These are phyloP conservation scores for Phytophthora litchii DNA, from an alignment of 352 stramenopile genomes.

Conservation along the genomic window DNA sequence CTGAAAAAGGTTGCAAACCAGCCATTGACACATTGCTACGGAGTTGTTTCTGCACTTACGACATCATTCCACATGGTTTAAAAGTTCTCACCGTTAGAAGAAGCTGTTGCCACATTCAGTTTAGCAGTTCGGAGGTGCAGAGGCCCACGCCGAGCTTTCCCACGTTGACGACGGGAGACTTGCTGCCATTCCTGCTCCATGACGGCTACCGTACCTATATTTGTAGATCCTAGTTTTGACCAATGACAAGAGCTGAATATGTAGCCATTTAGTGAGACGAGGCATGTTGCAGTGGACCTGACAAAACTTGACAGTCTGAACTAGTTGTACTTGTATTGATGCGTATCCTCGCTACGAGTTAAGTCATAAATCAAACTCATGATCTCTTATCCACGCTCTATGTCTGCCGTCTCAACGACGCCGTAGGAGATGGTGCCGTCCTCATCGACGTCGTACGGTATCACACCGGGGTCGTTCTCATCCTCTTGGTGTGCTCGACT, in stretches of 20 bases:
- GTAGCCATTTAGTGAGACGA: conserved; percentile 14
- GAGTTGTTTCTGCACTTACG: neutral
- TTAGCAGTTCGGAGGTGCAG: neutral
- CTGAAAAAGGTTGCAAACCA: conserved; percentile 9
- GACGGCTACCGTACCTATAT: neutral
- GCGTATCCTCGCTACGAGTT: neutral
- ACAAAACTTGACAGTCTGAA: too few relatives aligned
- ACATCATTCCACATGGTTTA: neutral
- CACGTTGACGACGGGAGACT: conserved; percentile 26
- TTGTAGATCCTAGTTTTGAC: neutral
- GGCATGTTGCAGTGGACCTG: too few relatives aligned
- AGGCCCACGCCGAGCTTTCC: conserved; percentile 17
- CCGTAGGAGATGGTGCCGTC: conserved; percentile 31
- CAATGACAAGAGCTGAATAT: neutral
- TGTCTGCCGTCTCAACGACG: conserved; percentile 19
- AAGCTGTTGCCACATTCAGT: neutral
- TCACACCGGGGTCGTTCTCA: conserved; percentile 20
- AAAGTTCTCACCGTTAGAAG: conserved; percentile 3
- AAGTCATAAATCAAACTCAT: neutral
- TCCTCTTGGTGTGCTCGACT: conserved; percentile 26
- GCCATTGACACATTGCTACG: conserved; percentile 9
- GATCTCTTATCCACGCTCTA: conserved; percentile 23
- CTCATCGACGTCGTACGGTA: conserved; percentile 33
- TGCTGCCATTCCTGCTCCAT: conserved; percentile 43
- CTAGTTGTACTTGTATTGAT: conserved; percentile 4